These are phyloP conservation scores for Solanum neorickii DNA, from an alignment of 257 asterid species.

Conservation along the genomic window DNA sequence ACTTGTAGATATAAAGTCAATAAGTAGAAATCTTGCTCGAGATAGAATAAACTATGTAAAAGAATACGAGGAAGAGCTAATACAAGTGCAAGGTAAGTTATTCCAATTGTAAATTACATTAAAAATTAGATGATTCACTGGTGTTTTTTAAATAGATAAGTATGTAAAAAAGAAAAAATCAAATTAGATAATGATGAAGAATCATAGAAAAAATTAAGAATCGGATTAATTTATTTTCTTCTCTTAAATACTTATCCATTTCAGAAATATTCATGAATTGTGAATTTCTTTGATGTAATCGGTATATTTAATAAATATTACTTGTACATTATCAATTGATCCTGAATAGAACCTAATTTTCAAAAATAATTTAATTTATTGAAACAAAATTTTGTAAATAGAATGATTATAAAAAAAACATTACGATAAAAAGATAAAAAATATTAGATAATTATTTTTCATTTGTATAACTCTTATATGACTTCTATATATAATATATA, in stretches of 20 bases:
- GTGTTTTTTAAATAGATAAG: conserved; percentile 2
- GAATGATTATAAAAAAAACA: background rate
- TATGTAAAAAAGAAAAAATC: background rate
- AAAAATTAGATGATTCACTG: background rate
- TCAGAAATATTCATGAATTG: background rate
- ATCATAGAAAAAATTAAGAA: background rate
- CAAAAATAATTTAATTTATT: background rate
- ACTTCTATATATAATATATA: too few relatives aligned
- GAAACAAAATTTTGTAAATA: background rate
- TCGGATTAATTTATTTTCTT: background rate
- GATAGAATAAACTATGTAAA: too few relatives aligned
- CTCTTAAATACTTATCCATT: conserved; percentile 2
- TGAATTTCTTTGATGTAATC: background rate
- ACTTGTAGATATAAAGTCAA: too few relatives aligned
- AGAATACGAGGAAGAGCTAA: too few relatives aligned
- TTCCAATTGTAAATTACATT: background rate
- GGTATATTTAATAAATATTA: background rate
- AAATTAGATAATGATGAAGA: background rate
- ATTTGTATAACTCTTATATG: background rate
- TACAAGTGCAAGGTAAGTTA: background rate
- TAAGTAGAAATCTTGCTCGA: too few relatives aligned
- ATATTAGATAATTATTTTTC: background rate
- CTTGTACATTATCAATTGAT: conserved; percentile 10
- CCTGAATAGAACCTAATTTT: background rate
- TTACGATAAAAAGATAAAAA: background rate